Percentiles rank a stretch among this genome's conserved stretches.
These are phyloP conservation scores for Thraustotheca clavata DNA, from an alignment of 352 stramenopile genomes.

Conservation along the genomic window DNA sequence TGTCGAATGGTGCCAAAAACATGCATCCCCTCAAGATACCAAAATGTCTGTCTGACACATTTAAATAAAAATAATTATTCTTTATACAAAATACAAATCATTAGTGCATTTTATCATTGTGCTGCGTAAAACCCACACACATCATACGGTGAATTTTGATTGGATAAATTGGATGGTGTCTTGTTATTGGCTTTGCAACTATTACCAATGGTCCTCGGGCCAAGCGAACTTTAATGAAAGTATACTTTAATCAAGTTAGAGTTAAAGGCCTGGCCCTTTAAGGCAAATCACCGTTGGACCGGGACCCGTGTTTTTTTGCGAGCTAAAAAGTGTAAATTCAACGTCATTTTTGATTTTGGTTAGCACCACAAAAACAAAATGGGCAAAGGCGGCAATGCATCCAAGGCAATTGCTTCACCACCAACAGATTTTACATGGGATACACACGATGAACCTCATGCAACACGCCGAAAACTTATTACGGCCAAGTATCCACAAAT, in stretches of 20 bases:
- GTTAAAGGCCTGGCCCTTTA: background rate
- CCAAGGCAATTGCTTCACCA: background rate
- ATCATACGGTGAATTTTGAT: background rate
- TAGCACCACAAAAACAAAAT: background rate
- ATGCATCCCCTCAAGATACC: too few species aligned
- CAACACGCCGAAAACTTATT: conserved; percentile 73
- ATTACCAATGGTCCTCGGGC: background rate
- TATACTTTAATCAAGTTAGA: background rate
- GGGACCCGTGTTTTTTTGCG: conserved; percentile 6
- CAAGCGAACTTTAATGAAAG: background rate
- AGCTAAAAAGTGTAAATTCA: background rate
- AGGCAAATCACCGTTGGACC: background rate
- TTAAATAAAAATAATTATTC: too few species aligned
- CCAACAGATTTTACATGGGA: conserved; percentile 77
- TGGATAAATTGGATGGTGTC: background rate
- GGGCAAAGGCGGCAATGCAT: conserved; percentile 19
- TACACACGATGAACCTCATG: conserved; percentile 78
- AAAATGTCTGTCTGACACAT: too few species aligned
- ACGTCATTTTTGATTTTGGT: conserved; percentile 5
- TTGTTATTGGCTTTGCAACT: conserved; percentile 1
- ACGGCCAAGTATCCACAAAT: conserved; percentile 85
- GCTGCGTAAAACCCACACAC: background rate
- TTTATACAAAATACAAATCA: too few species aligned
- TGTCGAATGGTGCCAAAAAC: too few species aligned
- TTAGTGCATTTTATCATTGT: too few species aligned